phyloP scores from a whole-genome alignment of 371 early-diverging fungal species.

The Mortierella sp. region DNA sequence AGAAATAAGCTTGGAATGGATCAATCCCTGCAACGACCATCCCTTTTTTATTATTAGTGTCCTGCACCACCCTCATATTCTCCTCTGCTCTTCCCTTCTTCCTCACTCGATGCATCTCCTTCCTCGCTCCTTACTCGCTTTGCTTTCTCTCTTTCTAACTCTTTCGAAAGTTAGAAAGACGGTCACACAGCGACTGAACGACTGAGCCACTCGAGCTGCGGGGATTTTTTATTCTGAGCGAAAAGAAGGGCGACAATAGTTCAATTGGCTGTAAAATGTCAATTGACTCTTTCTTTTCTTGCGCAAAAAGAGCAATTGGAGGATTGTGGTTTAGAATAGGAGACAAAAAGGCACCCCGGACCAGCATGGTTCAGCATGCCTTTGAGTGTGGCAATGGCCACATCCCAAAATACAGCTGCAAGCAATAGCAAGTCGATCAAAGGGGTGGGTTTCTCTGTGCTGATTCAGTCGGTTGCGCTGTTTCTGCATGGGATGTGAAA shows the following conservation, averaged over 20 bases:
- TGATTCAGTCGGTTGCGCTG: no score
- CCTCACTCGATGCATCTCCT: neutral
- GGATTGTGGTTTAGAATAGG: no score
- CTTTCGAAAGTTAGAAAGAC: neutral
- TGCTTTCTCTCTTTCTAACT: neutral
- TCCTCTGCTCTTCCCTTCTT: neutral
- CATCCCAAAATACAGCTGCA: no score
- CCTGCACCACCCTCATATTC: neutral
- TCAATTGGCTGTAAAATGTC: neutral
- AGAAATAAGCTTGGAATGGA: neutral
- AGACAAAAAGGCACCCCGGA: no score
- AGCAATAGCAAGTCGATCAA: no score
- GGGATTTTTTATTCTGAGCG: neutral
- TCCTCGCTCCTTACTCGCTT: neutral
- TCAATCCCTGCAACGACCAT: neutral
- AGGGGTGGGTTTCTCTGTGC: no score
- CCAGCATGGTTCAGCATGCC: no score
- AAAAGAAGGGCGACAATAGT: neutral
- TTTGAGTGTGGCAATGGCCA: no score
- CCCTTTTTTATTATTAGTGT: neutral
- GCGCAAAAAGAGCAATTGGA: no score
- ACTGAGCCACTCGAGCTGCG: slow-evolving; percentile 8
- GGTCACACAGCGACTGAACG: neutral
- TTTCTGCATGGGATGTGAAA: no score
- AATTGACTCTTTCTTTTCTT: neutral